Evolutionary conservation across 108 stramenopile species (phyloP), one percentile per base, ranked within the genome.

Genomic region (Cyclostephanos invisitatus): DNA sequence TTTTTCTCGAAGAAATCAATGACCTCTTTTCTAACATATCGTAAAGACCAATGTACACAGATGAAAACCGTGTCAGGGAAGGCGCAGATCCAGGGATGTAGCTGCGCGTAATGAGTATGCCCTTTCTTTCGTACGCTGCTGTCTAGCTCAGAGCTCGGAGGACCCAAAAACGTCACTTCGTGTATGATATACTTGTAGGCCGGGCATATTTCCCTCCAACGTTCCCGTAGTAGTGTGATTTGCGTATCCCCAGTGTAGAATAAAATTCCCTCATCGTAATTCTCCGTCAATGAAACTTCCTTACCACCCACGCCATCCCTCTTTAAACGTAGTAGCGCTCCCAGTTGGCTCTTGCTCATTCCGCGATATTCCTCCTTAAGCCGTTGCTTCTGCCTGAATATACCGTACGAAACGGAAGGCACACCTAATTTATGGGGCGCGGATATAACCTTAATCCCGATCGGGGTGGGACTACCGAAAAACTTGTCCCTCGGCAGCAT

Each of bases 201-300:
- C 0, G 83, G 81, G 37, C 84, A 65, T 10, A 86, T 84, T 17
- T 82, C 75, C 22, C 58, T 50, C 76, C 76, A 78, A 25, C 85
- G 51, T 35, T 80, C 75, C 37, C 81, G 54, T 7, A 86, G 76
- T 24, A 86, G 64, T 12, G 80, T 62, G 32, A 86, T 86, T 46
- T 80, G 81, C 5, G 85, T 86, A 36, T 86, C 85, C 6, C 85
- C 85, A 8, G 83, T 84, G 56, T 83, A 86, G 48, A 84, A 86
- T 21, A 86, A 21, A 15, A 86, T 32, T 4, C 85, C 85, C 48
- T 86, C 78, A 15, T 81, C 60, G 66, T 82, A 86, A 40, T 46
- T 57, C 58, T 86, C 85, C 5, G 80, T 82, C 25, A 86, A 82
- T n/a, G 81, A 55, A 7, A 55, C 35, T 17, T 81, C 70, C 11